A percentile compares a stretch with the other conserved stretches of the same genome.
These are phyloP conservation scores for Chalciporus piperatus DNA, from an alignment of 768 basidiomycete species.

Conservation along the genomic window DNA sequence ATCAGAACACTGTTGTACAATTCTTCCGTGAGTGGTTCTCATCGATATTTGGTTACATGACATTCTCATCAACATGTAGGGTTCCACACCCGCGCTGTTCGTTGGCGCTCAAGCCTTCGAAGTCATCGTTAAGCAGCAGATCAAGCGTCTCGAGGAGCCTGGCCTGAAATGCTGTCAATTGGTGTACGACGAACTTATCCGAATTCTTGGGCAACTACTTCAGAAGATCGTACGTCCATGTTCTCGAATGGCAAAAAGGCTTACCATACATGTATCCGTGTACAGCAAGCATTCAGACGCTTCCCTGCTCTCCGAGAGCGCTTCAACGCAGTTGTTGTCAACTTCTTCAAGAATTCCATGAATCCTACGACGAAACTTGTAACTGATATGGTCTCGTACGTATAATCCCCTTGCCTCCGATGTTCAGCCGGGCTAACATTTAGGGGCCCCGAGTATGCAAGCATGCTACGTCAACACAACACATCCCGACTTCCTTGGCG, in stretches of 20 bases:
- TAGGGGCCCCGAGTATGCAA: conserved; percentile 71
- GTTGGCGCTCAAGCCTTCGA: conserved; percentile 98
- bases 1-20: conserved; percentile 96
- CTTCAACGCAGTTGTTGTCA: conserved; percentile 94
- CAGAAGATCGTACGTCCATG: conserved; percentile 71
- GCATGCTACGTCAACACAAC: conserved; percentile 99
- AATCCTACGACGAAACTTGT: conserved; percentile 93
- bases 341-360: conserved; percentile 96
- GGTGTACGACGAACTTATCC: conserved; percentile 96
- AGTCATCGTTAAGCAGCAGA: conserved; percentile 98
- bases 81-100: conserved; percentile 94
- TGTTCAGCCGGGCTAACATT: conserved; percentile 1
- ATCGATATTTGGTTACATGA: not conserved
- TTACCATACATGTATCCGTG: not conserved
- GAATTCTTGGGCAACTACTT: conserved; percentile 91
- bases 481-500: conserved; percentile 96
- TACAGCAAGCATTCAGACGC: conserved; percentile 90
- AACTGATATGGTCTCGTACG: conserved; percentile 85
- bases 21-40: conserved; percentile 71
- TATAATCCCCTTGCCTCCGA: conserved; percentile 15
- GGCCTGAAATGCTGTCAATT: conserved; percentile 90
- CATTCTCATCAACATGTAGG: conserved; percentile 41
- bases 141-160: conserved; percentile 94
- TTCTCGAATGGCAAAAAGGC: not conserved
- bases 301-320: conserved; percentile 96